Evolutionary conservation across 257 asterid genomes (phyloP).

Genomic region (Lithospermum erythrorhizon): DNA sequence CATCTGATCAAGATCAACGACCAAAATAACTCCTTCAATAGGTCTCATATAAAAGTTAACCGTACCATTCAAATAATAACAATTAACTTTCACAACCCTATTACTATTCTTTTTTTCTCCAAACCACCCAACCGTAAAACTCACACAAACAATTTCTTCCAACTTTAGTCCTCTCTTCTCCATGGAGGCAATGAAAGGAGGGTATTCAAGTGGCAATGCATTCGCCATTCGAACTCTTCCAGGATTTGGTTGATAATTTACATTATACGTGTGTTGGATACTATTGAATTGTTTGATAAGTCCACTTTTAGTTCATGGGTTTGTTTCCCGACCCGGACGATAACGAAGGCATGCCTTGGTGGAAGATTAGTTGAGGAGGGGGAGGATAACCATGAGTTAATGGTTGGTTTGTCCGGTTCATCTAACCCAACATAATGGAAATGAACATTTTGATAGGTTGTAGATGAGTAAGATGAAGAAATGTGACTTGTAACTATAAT

Average conservation of each 20-base stretch:
- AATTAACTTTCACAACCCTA: conserved; percentile 39
- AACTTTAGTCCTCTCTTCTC: conserved; percentile 40
- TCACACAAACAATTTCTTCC: conserved; percentile 41
- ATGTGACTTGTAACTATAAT: conserved; percentile 17
- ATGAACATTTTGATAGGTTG: conserved; percentile 15
- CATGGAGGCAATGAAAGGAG: conserved; percentile 43
- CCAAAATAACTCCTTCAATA: conserved; percentile 46
- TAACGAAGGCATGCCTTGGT: conserved; percentile 37
- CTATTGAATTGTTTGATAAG: conserved; percentile 14
- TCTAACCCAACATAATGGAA: conserved; percentile 64
- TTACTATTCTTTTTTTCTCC: conserved; percentile 33
- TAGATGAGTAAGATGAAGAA: conserved; percentile 4
- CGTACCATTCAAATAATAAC: conserved; percentile 54
- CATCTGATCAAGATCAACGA: conserved; percentile 65
- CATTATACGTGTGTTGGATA: too few species aligned
- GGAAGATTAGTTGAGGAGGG: conserved; percentile 6
- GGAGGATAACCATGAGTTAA: conserved; percentile 26
- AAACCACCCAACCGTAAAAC: conserved; percentile 48
- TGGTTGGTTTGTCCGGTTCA: conserved; percentile 40
- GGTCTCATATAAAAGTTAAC: conserved; percentile 66
- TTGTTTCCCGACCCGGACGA: conserved; percentile 20
- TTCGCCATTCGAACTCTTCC: conserved; percentile 37
- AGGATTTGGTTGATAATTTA: conserved; percentile 32
- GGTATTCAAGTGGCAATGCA: conserved; percentile 21
- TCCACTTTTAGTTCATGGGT: conserved; percentile 43